Conservation (phyloP, 257 asterid species). For the Solanum piurae region DNA sequence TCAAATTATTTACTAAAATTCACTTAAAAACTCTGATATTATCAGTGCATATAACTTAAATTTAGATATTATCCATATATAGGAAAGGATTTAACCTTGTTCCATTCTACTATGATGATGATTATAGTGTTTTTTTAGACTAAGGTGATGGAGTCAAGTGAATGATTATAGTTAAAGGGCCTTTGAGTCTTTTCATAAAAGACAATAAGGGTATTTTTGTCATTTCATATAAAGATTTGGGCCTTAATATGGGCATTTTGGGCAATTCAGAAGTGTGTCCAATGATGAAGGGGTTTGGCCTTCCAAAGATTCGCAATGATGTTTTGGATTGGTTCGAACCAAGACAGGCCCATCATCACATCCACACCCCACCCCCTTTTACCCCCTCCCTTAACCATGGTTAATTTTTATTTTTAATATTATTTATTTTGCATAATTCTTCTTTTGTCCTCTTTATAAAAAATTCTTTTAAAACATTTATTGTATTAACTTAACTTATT, state of each 20-base stretch:
- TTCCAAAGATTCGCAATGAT: slow-evolving; percentile 78
- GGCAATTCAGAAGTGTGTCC: slow-evolving; percentile 5
- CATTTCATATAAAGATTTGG: background rate
- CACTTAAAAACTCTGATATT: background rate
- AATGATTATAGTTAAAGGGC: slow-evolving; percentile 32
- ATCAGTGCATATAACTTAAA: background rate
- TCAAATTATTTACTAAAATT: background rate
- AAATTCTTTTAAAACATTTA: background rate
- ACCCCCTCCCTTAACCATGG: background rate
- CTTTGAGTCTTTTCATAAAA: background rate
- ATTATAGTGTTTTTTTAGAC: slow-evolving; percentile 17
- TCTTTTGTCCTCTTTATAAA: background rate
- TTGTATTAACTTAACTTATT: slow-evolving; percentile 1
- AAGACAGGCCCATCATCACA: slow-evolving; percentile 56
- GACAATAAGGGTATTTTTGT: background rate
- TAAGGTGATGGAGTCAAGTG: slow-evolving; percentile 53
- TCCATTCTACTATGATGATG: slow-evolving; percentile 20
- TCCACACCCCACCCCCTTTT: background rate
- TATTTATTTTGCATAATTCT: background rate
- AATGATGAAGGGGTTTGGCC: slow-evolving; percentile 40
- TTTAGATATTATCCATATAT: background rate
- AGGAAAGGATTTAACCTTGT: background rate
- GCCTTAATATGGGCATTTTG: slow-evolving; percentile 6
- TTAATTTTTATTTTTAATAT: slow-evolving; percentile 5
- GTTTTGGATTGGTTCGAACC: slow-evolving; percentile 78